Evolutionary conservation across 2,329 filamentous ascomycete species (phyloP).

Genomic region (Pseudocercospora fuligena): DNA sequence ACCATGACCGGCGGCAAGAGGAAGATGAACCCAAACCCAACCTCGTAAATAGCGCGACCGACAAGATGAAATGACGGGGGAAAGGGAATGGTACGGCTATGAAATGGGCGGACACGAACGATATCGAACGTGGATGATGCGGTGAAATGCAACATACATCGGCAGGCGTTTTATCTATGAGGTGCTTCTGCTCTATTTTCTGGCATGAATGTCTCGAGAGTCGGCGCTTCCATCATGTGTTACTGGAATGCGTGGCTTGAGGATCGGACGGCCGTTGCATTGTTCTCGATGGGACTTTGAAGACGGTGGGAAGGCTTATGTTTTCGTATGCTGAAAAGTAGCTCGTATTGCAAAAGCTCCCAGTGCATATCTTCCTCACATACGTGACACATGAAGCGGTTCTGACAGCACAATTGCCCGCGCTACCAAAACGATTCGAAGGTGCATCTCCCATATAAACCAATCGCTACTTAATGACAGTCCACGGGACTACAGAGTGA

Average conservation of each 20-base stretch:
- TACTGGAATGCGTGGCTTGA: conserved; percentile 23
- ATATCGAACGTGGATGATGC: conserved; percentile 10
- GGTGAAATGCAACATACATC: conserved; percentile 14
- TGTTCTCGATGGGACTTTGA: not conserved
- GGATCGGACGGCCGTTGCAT: conserved; percentile 21
- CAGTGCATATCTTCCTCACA: conserved; percentile 4
- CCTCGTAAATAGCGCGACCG: conserved; percentile 56
- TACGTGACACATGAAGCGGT: not conserved
- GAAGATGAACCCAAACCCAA: conserved; percentile 94
- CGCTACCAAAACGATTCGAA: not conserved
- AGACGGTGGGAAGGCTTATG: conserved; percentile 18
- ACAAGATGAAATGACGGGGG: conserved; percentile 12
- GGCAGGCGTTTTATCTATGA: conserved; percentile 19
- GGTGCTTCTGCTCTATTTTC: conserved; percentile 11
- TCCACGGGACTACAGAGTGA: too few relatives aligned
- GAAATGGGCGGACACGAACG: conserved; percentile 10
- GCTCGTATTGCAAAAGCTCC: conserved; percentile 28
- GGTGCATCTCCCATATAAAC: too few relatives aligned
- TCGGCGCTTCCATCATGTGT: conserved; percentile 14
- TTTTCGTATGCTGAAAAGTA: conserved; percentile 24
- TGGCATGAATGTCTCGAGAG: conserved; percentile 30
- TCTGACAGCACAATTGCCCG: not conserved
- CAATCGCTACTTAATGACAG: too few relatives aligned
- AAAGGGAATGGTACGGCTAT: conserved; percentile 7
- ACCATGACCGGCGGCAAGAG: conserved; percentile 97